Evolutionary conservation across 2,329 filamentous ascomycete species (phyloP).

Genomic region (Phialophora tarda): DNA sequence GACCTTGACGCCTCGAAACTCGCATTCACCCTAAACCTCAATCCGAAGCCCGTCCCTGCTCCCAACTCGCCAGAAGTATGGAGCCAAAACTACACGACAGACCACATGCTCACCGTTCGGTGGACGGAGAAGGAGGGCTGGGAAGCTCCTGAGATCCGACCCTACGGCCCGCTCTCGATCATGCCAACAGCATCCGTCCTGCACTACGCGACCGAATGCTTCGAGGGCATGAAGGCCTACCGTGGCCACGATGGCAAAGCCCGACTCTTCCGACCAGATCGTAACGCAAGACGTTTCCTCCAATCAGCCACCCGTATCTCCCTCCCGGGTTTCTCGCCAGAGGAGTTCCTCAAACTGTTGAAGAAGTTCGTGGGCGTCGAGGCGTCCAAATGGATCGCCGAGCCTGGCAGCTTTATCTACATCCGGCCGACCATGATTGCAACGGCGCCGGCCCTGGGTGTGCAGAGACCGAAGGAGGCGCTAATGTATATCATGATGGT

Average conservation of each 20-base stretch:
- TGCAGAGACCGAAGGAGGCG: slow-evolving; percentile 80
- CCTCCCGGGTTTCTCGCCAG: slow-evolving; percentile 73
- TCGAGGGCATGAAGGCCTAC: slow-evolving; percentile 81
- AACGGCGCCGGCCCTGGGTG: slow-evolving; percentile 78
- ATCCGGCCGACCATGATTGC: slow-evolving; percentile 87
- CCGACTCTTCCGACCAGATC: slow-evolving; percentile 76
- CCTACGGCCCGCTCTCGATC: slow-evolving; percentile 77
- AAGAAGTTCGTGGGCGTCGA: slow-evolving; percentile 58
- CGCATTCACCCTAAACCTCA: slow-evolving; percentile 47
- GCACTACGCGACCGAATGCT: slow-evolving; percentile 91
- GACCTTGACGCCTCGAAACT: slow-evolving; percentile 50
- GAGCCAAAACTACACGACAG: slow-evolving; percentile 63
- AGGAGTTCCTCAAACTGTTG: slow-evolving; percentile 75
- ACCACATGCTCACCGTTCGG: slow-evolving; percentile 82
- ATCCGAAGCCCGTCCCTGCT: slow-evolving; percentile 46
- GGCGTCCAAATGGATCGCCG: slow-evolving; percentile 40
- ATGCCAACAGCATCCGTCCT: slow-evolving; percentile 81
- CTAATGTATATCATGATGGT: slow-evolving; percentile 70
- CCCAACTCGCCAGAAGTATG: slow-evolving; percentile 49
- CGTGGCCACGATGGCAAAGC: slow-evolving; percentile 72
- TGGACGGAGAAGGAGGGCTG: slow-evolving; percentile 73
- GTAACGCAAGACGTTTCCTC: slow-evolving; percentile 71
- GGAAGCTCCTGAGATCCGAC: slow-evolving; percentile 73
- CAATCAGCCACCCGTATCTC: slow-evolving; percentile 67
- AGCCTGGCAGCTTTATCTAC: slow-evolving; percentile 73